Evolutionary conservation across 2,329 filamentous ascomycete species (phyloP).

Genomic region (Sporothrix curviconia): DNA sequence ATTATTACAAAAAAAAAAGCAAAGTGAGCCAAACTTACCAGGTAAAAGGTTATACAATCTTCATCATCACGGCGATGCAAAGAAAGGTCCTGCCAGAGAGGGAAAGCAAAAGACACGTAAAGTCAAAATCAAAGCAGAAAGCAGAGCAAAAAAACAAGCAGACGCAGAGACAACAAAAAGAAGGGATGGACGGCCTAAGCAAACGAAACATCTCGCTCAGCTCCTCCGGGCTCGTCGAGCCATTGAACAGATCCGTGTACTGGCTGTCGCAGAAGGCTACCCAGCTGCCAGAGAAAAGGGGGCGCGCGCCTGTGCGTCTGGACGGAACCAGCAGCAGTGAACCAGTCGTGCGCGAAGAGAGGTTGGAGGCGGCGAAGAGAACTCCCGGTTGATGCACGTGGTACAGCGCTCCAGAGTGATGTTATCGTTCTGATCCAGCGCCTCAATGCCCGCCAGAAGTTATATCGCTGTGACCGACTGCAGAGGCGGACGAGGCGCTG

Average conservation of each 20-base stretch:
- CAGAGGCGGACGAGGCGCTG: constrained; percentile 10
- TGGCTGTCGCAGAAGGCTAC: not conserved
- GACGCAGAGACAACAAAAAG: no score
- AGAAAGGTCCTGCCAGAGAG: not conserved
- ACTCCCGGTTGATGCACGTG: no score
- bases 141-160: not conserved
- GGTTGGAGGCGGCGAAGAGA: no score
- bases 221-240: not conserved
- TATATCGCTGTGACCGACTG: not conserved
- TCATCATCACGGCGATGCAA: not conserved
- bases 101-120: not conserved
- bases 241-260: not conserved
- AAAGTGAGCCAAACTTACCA: not conserved
- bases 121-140: not conserved
- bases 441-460: not conserved
- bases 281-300: not conserved
- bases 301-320: not conserved
- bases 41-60: no score
- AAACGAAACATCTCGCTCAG: no score
- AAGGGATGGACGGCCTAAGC: no score
- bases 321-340: constrained; percentile 12
- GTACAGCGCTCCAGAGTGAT: no score
- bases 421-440: not conserved
- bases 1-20: not conserved
- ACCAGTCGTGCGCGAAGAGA: not conserved